phyloP scores from a whole-genome alignment of 148 eudicot genomes.

The Chenopodium album region DNA sequence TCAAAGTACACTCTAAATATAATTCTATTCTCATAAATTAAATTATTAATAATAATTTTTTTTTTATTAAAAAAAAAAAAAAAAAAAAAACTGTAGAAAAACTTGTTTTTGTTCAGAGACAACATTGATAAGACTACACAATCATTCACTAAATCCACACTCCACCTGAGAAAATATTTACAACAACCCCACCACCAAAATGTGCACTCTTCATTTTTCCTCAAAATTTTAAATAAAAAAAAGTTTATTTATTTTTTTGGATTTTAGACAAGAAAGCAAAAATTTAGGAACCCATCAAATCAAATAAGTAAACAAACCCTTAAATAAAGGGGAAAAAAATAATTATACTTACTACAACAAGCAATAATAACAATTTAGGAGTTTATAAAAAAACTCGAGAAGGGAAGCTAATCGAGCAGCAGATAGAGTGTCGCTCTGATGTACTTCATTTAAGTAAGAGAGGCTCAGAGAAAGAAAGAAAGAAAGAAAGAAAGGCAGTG shows the following conservation, averaged over 20 bases:
- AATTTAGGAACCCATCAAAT: constrained; percentile 7
- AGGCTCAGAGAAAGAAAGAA: too few species aligned
- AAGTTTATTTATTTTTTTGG: background rate
- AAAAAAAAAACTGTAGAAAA: background rate
- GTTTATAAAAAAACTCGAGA: too few species aligned
- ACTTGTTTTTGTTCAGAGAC: background rate
- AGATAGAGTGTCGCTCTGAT: too few species aligned
- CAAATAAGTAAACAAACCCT: background rate
- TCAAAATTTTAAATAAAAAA: background rate
- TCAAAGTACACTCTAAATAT: constrained; percentile 26
- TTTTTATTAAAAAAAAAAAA: too few species aligned
- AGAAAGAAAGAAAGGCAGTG: constrained; percentile 2
- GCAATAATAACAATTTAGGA: background rate
- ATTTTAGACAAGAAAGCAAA: background rate
- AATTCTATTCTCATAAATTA: constrained; percentile 3
- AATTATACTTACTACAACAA: background rate
- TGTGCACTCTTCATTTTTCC: too few species aligned
- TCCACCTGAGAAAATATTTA: too few species aligned
- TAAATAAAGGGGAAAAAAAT: background rate
- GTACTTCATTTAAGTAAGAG: too few species aligned
- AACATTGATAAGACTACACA: constrained; percentile 20
- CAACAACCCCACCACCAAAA: background rate
- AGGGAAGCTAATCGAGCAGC: too few species aligned
- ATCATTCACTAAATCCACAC: background rate
- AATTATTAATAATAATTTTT: too few species aligned